These are phyloP conservation scores for Candida silvatica DNA, from an alignment of 805 yeast genomes.

Conservation along the genomic window DNA sequence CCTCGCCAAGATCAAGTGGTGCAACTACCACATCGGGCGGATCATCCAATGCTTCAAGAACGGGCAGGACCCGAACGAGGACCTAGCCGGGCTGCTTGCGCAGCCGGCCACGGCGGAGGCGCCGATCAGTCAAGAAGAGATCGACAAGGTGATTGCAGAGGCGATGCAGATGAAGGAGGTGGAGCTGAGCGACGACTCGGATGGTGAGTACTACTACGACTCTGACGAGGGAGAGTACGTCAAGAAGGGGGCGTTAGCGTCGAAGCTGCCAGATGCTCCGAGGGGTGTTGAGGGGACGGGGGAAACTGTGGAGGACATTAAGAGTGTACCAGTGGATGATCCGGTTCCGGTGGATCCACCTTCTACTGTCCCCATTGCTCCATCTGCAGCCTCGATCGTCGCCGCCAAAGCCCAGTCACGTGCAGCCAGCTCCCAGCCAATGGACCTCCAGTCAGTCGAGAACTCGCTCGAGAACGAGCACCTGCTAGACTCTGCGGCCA, in stretches of 20 bases:
- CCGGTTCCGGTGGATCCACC: not conserved
- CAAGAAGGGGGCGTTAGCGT: constrained; percentile 7
- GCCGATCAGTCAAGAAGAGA: constrained; percentile 13
- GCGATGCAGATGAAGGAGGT: constrained; percentile 8
- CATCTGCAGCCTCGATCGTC: constrained; percentile 26
- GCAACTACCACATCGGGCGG: constrained; percentile 14
- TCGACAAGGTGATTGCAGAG: constrained; percentile 11
- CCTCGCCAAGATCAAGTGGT: constrained; percentile 12
- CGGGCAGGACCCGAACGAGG: constrained; percentile 19
- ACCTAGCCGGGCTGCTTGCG: constrained; percentile 8
- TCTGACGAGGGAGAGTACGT: constrained; percentile 15
- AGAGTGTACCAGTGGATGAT: not conserved
- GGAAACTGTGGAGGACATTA: not conserved
- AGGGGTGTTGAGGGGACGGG: not conserved
- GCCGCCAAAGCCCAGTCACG: not conserved
- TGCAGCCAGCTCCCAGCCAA: too few relatives aligned
- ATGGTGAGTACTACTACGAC: constrained; percentile 11
- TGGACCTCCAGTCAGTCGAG: constrained; percentile 11
- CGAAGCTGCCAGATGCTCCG: constrained; percentile 9
- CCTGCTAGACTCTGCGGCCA: constrained; percentile 36
- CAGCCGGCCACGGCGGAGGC: constrained; percentile 9
- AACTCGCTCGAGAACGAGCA: constrained; percentile 21
- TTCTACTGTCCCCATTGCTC: constrained; percentile 18
- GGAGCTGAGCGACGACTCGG: constrained; percentile 2
- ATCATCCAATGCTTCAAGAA: constrained; percentile 12